phyloP scores from a whole-genome alignment of 345 rosid species.

The Ceriops zippeliana region DNA sequence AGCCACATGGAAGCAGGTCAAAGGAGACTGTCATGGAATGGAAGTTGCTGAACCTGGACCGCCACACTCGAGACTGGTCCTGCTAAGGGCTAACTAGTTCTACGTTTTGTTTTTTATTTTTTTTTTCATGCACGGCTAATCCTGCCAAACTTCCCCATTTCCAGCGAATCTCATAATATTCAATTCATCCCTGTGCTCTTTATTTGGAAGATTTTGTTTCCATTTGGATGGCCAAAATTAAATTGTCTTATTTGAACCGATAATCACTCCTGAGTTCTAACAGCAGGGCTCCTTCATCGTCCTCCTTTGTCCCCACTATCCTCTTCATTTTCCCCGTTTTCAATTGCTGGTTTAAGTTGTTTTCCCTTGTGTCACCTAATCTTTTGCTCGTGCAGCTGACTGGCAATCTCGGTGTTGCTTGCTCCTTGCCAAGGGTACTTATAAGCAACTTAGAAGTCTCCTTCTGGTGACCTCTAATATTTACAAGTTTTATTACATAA shows the following conservation, averaged over 20 bases:
- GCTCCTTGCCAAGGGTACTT: no score
- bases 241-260: background rate
- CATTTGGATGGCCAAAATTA: background rate
- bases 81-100: no score
- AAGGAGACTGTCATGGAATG: background rate
- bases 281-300: background rate
- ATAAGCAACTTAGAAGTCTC: background rate
- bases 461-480: no score
- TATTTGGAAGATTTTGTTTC: conserved; percentile 1
- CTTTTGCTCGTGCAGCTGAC: background rate
- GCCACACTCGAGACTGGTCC: no score
- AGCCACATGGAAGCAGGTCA: background rate
- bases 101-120: no score
- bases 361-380: no score
- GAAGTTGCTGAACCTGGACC: background rate
- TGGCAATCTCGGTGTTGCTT: no score
- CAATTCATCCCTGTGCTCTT: background rate
- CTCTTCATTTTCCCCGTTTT: background rate
- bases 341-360: no score
- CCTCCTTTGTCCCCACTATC: background rate
- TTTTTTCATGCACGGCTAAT: background rate
- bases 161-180: conserved; percentile 4
- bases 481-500: no score
- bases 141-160: background rate
- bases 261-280: conserved; percentile 7